Evolutionary conservation across 2,329 filamentous ascomycete species (phyloP).

Genomic region (Epichloe gansuensis): DNA sequence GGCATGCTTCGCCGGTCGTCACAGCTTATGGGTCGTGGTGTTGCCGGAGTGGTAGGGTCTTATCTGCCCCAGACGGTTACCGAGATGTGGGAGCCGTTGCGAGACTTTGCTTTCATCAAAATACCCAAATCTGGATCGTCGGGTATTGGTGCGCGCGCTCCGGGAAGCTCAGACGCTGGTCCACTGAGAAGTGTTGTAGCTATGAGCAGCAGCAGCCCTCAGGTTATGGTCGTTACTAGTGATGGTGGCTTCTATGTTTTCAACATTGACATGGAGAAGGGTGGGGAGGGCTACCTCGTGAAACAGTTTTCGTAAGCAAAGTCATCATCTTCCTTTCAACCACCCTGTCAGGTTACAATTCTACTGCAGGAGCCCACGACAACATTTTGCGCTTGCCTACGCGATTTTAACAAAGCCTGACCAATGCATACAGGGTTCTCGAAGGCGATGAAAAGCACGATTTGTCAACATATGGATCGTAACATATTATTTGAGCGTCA

Average conservation of each 20-base stretch:
- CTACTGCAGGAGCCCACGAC: neutral
- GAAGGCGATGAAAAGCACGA: constrained; percentile 45
- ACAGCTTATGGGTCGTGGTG: constrained; percentile 79
- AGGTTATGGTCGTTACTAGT: constrained; percentile 96
- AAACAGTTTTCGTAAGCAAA: constrained; percentile 79
- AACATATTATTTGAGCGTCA: neutral
- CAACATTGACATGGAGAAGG: constrained; percentile 87
- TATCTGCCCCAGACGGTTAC: constrained; percentile 90
- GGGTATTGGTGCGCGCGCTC: constrained; percentile 9
- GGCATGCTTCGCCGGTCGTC: constrained; percentile 90
- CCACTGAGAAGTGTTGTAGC: constrained; percentile 86
- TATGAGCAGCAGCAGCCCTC: constrained; percentile 87
- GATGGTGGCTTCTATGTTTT: constrained; percentile 94
- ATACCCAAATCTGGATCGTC: constrained; percentile 50
- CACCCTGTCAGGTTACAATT: neutral
- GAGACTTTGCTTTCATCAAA: constrained; percentile 95
- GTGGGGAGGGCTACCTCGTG: constrained; percentile 81
- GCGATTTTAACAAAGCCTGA: constrained; percentile 3
- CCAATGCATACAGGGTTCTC: constrained; percentile 29
- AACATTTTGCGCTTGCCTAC: neutral
- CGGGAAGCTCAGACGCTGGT: constrained; percentile 23
- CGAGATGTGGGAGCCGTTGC: constrained; percentile 91
- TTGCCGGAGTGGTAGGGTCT: constrained; percentile 79
- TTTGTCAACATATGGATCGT: constrained; percentile 28
- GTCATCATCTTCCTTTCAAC: constrained; percentile 9